These are phyloP conservation scores for Epichloe glyceriae DNA, from an alignment of 2,329 filamentous ascomycete species.

Conservation along the genomic window DNA sequence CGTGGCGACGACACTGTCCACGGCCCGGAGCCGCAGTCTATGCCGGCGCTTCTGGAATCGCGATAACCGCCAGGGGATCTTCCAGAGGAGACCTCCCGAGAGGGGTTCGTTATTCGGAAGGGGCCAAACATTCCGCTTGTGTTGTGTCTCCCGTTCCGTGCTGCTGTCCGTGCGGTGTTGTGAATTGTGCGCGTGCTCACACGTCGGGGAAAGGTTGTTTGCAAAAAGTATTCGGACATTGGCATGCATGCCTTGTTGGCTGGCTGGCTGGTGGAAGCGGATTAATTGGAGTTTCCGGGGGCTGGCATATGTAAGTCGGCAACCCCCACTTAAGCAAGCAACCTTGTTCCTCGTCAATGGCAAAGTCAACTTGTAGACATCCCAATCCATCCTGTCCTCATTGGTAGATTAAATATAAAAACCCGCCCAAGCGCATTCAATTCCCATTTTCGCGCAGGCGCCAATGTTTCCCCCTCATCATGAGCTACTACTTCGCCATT, in stretches of 20 bases:
- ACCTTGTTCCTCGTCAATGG: no score
- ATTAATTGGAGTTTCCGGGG: neutral
- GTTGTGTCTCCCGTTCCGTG: neutral
- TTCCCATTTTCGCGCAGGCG: neutral
- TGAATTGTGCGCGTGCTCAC: no score
- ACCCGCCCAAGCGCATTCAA: neutral
- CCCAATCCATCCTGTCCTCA: neutral
- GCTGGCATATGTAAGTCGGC: neutral
- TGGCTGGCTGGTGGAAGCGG: neutral
- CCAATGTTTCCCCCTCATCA: slow-evolving; percentile 25
- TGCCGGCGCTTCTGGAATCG: slow-evolving; percentile 82
- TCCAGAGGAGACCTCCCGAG: slow-evolving; percentile 79
- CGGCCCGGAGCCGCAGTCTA: slow-evolving; percentile 65
- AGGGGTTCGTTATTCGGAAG: slow-evolving; percentile 66
- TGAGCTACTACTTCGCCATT: slow-evolving; percentile 99
- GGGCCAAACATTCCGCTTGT: slow-evolving; percentile 61
- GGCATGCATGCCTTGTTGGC: no score
- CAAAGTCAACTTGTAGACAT: no score
- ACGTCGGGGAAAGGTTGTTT: no score
- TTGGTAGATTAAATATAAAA: no score
- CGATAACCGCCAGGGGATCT: slow-evolving; percentile 93
- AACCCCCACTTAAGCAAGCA: neutral
- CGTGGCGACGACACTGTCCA: slow-evolving; percentile 78
- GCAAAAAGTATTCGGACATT: no score
- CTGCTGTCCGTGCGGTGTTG: neutral